Conservation (phyloP, 768 basidiomycete species). For the Amanita subjunquillea region DNA sequence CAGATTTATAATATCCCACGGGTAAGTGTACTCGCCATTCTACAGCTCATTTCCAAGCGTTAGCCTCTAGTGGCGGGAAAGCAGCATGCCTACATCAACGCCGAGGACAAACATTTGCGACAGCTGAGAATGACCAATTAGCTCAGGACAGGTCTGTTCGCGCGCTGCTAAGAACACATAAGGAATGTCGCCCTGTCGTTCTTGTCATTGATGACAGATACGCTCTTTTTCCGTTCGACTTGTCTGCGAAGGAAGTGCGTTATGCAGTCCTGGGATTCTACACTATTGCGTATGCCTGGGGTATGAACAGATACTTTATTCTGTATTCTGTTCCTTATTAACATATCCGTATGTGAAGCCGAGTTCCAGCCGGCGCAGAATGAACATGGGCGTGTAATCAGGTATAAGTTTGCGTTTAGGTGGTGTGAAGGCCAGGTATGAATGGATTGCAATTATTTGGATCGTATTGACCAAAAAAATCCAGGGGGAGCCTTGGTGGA, state of each 20-base stretch:
- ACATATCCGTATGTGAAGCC: slow-evolving; percentile 25
- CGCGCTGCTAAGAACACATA: slow-evolving; percentile 52
- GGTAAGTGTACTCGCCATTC: slow-evolving; percentile 33
- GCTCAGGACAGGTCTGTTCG: slow-evolving; percentile 62
- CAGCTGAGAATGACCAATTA: slow-evolving; percentile 54
- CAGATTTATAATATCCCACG: slow-evolving; percentile 73
- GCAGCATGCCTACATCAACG: slow-evolving; percentile 42
- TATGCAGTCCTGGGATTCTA: slow-evolving; percentile 62
- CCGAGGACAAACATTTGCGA: slow-evolving; percentile 27
- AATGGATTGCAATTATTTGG: background rate
- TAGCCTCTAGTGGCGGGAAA: slow-evolving; percentile 52
- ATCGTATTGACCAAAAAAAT: background rate
- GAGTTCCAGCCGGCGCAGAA: slow-evolving; percentile 49
- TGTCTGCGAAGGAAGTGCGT: slow-evolving; percentile 33
- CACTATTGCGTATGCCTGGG: slow-evolving; percentile 61
- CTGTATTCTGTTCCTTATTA: background rate
- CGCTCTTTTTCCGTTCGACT: slow-evolving; percentile 60
- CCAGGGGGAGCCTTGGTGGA: slow-evolving; percentile 42
- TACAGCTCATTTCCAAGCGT: background rate
- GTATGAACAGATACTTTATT: slow-evolving; percentile 24
- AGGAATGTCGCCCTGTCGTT: slow-evolving; percentile 46
- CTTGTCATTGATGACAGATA: slow-evolving; percentile 73
- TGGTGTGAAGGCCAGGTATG: slow-evolving; percentile 67
- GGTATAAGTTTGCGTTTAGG: slow-evolving; percentile 78
- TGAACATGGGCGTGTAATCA: slow-evolving; percentile 42